Evolutionary conservation across 2,329 filamentous ascomycete species (phyloP), one percentile per base, ranked within the genome.

Genomic region (Aspergillus pseudoviridinutans): DNA sequence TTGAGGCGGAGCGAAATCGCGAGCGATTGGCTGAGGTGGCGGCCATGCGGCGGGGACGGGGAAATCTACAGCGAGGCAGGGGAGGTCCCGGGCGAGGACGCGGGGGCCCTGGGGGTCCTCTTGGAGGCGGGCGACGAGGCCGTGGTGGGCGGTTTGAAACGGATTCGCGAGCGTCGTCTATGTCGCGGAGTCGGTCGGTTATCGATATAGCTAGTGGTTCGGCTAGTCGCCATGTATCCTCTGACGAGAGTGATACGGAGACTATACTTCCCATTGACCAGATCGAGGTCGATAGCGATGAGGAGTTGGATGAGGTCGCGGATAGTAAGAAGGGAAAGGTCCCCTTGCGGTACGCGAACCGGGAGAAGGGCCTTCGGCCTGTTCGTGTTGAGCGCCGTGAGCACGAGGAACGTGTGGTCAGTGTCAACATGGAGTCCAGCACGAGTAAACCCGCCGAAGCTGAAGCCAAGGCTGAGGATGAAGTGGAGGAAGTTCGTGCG

Each of bases 241-340:
- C 66, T 44, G 81, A 84, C 55, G 82, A 81, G 51, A 71, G 71
- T 29, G 74, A 78, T 46, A 70, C 74, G 25, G 78, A 73, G 25
- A 74, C 77, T 44, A 76, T 80, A 53, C 73, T 80, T 54, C 80
- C 84, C 60, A 83, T 87, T 55, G 84, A 87, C 61, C 70, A 78
- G n/a, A 81, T 85, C 60, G 80, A 80, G 60, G 67, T 86, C 12
- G 78, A 82, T 12, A 83, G 80, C 51, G 80, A 84, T 56, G 82
- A 83, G 29, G 78, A 73, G n/a, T 71, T 75, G 3, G 67, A 64
- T 35, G 55, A 55, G 35, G 60, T 54, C 32, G 61, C 61, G 22
- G 61, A 58, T 20, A 64, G 56, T 52, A 63, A 59, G 63, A 75
- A 76, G 61, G 73, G 73, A 14, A 75, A 75, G 60, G 61, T 63